These are phyloP conservation scores for Austroboletus olivaceoglutinosus DNA, from an alignment of 1,284 basidiomycete genomes.

Conservation along the genomic window DNA sequence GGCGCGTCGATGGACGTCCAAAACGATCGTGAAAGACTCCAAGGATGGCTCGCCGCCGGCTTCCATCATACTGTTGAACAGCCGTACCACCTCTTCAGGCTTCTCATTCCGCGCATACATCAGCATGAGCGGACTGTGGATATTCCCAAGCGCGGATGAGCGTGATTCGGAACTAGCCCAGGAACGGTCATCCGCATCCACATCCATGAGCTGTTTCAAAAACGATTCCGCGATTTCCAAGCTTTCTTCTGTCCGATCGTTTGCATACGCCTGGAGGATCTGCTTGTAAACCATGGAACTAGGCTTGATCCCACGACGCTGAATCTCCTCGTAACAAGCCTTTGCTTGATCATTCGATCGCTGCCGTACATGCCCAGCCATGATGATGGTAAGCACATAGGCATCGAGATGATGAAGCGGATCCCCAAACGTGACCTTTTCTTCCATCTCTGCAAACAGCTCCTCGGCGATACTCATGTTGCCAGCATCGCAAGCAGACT, in stretches of 20 bases:
- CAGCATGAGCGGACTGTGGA: slow-evolving; percentile 68
- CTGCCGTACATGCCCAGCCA: slow-evolving; percentile 71
- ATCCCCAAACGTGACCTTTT: slow-evolving; percentile 35
- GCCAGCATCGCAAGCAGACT: slow-evolving; percentile 80
- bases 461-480: slow-evolving; percentile 65
- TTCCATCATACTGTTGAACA: slow-evolving; percentile 57
- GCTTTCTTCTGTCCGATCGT: slow-evolving; percentile 47
- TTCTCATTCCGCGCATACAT: slow-evolving; percentile 51
- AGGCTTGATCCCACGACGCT: slow-evolving; percentile 62
- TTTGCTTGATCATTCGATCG: slow-evolving; percentile 61
- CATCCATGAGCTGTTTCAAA: slow-evolving; percentile 47
- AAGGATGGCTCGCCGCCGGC: slow-evolving; percentile 58
- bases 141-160: slow-evolving; percentile 45
- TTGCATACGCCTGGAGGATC: slow-evolving; percentile 64
- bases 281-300: slow-evolving; percentile 70
- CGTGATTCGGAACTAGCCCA: slow-evolving; percentile 45
- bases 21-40: slow-evolving; percentile 61
- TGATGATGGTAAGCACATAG: slow-evolving; percentile 81
- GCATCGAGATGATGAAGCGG: slow-evolving; percentile 47
- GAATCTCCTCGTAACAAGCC: slow-evolving; percentile 76
- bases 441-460: slow-evolving; percentile 70
- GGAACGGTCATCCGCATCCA: slow-evolving; percentile 32
- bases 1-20: slow-evolving; percentile 73
- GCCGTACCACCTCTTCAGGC: slow-evolving; percentile 55
- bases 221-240: slow-evolving; percentile 62